These are phyloP conservation scores for Barnettozyma vustinii DNA, from an alignment of 805 yeast genomes.

Conservation along the genomic window DNA sequence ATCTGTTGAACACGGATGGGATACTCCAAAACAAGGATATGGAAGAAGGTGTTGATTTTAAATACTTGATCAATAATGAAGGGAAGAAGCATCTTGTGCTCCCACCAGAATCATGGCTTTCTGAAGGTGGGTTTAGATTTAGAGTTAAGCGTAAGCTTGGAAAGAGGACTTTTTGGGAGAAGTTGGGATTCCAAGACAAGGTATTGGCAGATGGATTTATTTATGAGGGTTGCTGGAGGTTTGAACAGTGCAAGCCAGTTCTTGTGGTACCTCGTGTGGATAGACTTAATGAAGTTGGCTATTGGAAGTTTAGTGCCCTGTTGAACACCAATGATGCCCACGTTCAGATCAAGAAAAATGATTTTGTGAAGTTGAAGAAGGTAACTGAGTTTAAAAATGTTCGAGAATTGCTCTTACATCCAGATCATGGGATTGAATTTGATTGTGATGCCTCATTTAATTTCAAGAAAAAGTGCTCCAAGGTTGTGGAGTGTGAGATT, in stretches of 20 bases:
- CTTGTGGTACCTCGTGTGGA: conserved; percentile 1
- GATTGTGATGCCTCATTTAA: background rate
- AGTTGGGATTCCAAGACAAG: background rate
- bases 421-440: background rate
- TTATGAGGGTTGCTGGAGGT: conserved; percentile 4
- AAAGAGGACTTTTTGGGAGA: background rate
- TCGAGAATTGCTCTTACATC: background rate
- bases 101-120: conserved; percentile 1
- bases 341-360: background rate
- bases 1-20: conserved; percentile 4
- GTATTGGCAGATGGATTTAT: background rate
- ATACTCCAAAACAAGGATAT: conserved; percentile 3
- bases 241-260: conserved; percentile 7
- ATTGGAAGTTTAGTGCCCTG: conserved; percentile 1
- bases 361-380: background rate
- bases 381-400: background rate
- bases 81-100: background rate
- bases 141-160: background rate
- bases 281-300: background rate
- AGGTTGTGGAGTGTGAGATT: background rate
- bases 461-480: background rate
- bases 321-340: conserved; percentile 1
- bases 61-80: background rate
- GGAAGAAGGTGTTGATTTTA: conserved; percentile 3
- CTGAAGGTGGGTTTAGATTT: background rate